These are phyloP conservation scores for Puccinia triticina DNA, from an alignment of 1,284 basidiomycete species.

Conservation along the genomic window DNA sequence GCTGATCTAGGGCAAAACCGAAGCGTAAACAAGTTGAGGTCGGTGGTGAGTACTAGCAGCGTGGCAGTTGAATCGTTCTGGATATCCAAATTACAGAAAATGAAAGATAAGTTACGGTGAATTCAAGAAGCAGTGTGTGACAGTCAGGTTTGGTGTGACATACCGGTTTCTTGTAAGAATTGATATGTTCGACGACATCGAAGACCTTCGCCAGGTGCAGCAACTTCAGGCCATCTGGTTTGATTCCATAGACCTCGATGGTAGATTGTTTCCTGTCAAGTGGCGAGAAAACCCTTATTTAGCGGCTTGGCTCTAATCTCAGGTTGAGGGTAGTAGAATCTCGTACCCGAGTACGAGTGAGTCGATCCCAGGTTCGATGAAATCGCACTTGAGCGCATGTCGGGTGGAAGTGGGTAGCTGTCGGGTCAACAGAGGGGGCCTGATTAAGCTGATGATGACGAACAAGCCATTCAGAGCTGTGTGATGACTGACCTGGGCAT, in stretches of 20 bases:
- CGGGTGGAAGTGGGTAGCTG: conserved; percentile 40
- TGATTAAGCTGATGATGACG: not conserved
- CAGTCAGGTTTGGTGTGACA: not conserved
- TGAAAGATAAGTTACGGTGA: not conserved
- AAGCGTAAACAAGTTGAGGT: conserved; percentile 39
- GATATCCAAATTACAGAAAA: not conserved
- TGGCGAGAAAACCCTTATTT: not conserved
- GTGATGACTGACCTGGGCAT: conserved; percentile 2
- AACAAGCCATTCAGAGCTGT: not conserved
- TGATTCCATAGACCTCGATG: conserved; percentile 32
- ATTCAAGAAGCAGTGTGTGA: not conserved
- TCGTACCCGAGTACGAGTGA: conserved; percentile 16
- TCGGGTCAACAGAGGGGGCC: not conserved
- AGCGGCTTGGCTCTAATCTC: not conserved
- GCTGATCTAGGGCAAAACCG: conserved; percentile 20
- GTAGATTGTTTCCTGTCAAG: conserved; percentile 27
- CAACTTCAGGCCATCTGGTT: conserved; percentile 20
- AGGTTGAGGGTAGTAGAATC: not conserved
- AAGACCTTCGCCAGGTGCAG: conserved; percentile 13
- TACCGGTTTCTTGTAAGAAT: conserved; percentile 31
- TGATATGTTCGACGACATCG: conserved; percentile 40
- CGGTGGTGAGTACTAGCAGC: conserved; percentile 37
- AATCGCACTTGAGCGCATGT: conserved; percentile 36
- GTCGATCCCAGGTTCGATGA: not conserved
- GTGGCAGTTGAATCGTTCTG: conserved; percentile 38